Evolutionary conservation across 257 asterid genomes (phyloP), one percentile per base, ranked within the genome.

Genomic region (Oldenlandia corymbosa): DNA sequence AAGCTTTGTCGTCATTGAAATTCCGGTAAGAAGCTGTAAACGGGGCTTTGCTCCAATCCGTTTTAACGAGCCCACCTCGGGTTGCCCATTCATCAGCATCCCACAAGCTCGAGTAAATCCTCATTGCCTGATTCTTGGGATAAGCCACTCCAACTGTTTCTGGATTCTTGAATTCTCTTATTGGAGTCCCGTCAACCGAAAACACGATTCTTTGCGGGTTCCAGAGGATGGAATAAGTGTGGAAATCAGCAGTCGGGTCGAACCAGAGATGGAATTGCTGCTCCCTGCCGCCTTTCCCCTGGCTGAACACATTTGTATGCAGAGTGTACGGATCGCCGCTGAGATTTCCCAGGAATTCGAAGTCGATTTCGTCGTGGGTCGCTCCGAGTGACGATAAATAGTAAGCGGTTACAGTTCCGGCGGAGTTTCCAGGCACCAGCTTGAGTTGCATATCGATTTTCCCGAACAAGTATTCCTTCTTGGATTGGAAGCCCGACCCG

Each of bases 101-200:
- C 69, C 69, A 65, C 37, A 65, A 56, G 58, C 69, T 65, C 2
- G 69, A 65, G 52, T 65, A 65, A 21, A 65, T 65, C 52, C 60
- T 65, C 69, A 65, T 65, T 14, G 69, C 18, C 17, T 65, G 69
- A 18, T 53, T 54, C 1, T 58, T 58, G 18, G 63, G 63, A 13
- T 58, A 58, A 5, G 63, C n/a, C 24, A 58, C 63, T 9, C 63
- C 49, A 2, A 58, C 46, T 14, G 63, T 34, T 4, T 58, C 63
- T 41, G 63, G 30, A 23, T 58, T 58, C 48, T 37, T 58, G 31
- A 2, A 58, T n/a, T 58, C 49, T 24, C 63, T 37, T 3, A 58
- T 58, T 12, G 63, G 63, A 2, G 63, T 36, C 10, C 63, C 49
- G 24, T 58, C 63, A 3, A 58, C 63, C 1, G 48, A 58, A 3